Conservation (phyloP, 2,329 filamentous ascomycete genomes). For the Paraconiothyrium brasiliense region DNA sequence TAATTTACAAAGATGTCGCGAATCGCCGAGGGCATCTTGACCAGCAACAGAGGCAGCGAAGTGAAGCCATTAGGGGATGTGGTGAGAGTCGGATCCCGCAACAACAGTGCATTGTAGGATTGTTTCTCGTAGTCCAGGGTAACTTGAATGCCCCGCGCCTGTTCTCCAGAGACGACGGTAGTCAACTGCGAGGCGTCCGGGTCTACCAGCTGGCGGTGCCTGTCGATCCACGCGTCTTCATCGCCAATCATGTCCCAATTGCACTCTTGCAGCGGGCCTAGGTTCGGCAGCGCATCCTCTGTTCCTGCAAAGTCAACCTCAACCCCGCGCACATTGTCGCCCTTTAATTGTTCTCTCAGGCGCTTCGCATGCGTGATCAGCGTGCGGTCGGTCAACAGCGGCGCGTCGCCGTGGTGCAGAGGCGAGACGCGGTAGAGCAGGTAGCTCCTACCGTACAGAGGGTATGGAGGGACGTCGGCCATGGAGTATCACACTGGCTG, state of each 20-base stretch:
- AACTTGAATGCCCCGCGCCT: conserved; percentile 57
- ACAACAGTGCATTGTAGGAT: conserved; percentile 61
- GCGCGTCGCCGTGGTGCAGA: conserved; percentile 57
- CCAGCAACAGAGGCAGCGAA: conserved; percentile 60
- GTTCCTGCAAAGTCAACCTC: conserved; percentile 51
- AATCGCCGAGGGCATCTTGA: conserved; percentile 60
- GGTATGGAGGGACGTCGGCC: conserved; percentile 50
- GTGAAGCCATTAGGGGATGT: conserved; percentile 52
- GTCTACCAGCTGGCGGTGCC: conserved; percentile 46
- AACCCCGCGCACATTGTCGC: conserved; percentile 58
- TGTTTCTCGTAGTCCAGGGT: conserved; percentile 61
- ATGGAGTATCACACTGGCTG: conserved; percentile 24
- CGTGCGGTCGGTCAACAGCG: conserved; percentile 47
- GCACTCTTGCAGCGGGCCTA: conserved; percentile 59
- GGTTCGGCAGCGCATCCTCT: conserved; percentile 54
- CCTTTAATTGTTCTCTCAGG: conserved; percentile 60
- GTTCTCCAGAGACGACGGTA: conserved; percentile 25
- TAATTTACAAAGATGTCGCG: conserved; percentile 61
- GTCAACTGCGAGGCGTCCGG: conserved; percentile 42
- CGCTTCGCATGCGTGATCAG: conserved; percentile 59
- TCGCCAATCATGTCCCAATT: conserved; percentile 56
- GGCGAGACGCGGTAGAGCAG: conserved; percentile 63
- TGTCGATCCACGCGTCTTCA: conserved; percentile 52
- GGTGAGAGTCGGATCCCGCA: conserved; percentile 49
- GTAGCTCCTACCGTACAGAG: conserved; percentile 64